Conservation (phyloP, 441 rosid species). For the Syzygium malaccense region DNA sequence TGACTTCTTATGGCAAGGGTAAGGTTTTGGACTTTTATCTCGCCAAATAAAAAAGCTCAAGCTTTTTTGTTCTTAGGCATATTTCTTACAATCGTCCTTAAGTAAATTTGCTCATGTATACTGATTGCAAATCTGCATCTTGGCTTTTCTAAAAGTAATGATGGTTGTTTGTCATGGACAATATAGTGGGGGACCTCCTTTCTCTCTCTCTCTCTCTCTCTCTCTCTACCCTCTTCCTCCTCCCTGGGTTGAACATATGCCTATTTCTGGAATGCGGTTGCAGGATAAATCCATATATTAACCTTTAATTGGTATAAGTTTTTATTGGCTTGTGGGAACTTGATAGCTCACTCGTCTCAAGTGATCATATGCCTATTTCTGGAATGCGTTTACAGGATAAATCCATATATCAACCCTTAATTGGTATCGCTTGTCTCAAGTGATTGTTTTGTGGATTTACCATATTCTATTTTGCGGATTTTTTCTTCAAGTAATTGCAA, state of each 20-base stretch:
- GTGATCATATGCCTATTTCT: not conserved
- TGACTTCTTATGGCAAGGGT: constrained; percentile 95
- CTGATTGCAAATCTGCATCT: not conserved
- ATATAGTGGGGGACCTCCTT: not conserved
- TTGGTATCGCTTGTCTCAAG: not conserved
- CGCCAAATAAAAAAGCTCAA: not conserved
- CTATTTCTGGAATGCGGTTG: not conserved
- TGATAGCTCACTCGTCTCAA: not conserved
- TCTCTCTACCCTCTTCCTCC: not conserved
- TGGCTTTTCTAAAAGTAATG: not conserved
- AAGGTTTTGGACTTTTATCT: constrained; percentile 17
- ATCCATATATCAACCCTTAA: not conserved
- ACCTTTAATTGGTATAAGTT: not conserved
- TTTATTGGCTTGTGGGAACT: not conserved
- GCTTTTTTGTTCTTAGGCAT: not conserved
- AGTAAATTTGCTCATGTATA: not conserved
- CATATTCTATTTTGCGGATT: not conserved
- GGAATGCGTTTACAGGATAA: no score
- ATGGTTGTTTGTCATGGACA: not conserved
- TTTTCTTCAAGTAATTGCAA: not conserved
- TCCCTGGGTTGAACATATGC: not conserved
- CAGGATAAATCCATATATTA: not conserved
- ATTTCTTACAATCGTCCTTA: not conserved
- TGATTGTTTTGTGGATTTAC: not conserved
- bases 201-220: not conserved